A percentile compares a stretch with the other conserved stretches of the same genome.
Conservation (phyloP, 495 filamentous ascomycete species). For the Neurospora sp. region DNA sequence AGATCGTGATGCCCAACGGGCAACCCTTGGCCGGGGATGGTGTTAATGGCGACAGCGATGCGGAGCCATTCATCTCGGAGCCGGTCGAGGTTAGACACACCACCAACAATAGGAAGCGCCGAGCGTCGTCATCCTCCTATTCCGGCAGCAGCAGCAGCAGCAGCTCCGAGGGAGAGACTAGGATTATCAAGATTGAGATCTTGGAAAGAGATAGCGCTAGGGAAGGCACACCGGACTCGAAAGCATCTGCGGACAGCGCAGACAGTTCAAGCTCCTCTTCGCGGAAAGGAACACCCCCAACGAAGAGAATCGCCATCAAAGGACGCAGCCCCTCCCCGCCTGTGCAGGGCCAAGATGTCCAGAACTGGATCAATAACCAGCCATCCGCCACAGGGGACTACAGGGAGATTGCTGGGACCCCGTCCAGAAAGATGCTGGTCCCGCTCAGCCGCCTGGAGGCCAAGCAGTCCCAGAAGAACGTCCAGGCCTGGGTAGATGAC, state of each 20-base stretch:
- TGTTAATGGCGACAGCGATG: not conserved
- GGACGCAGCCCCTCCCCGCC: not conserved
- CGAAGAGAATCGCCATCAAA: not conserved
- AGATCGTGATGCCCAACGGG: not conserved
- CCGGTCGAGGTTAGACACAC: not conserved
- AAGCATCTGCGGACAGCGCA: not conserved
- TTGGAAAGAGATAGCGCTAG: not conserved
- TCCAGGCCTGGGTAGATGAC: not conserved
- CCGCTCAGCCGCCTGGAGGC: not conserved
- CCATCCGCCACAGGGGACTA: not conserved
- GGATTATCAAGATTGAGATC: slow-evolving; percentile 15
- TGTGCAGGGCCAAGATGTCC: not conserved
- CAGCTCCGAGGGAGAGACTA: slow-evolving; percentile 4
- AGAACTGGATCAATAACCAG: not conserved
- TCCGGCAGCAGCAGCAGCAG: slow-evolving; percentile 4
- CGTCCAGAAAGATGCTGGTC: not conserved
- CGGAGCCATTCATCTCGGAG: not conserved
- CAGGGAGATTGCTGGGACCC: not conserved
- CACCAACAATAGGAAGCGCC: slow-evolving; percentile 13
- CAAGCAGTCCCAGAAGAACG: not conserved
- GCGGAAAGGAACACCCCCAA: not conserved
- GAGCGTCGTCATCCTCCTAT: slow-evolving; percentile 1
- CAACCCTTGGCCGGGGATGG: not conserved
- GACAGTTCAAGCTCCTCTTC: not conserved
- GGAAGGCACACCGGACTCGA: not conserved